Percentiles rank a stretch among this genome's conserved stretches.
These are phyloP conservation scores for Globisporangium nunn DNA, from an alignment of 352 stramenopile genomes.

Conservation along the genomic window DNA sequence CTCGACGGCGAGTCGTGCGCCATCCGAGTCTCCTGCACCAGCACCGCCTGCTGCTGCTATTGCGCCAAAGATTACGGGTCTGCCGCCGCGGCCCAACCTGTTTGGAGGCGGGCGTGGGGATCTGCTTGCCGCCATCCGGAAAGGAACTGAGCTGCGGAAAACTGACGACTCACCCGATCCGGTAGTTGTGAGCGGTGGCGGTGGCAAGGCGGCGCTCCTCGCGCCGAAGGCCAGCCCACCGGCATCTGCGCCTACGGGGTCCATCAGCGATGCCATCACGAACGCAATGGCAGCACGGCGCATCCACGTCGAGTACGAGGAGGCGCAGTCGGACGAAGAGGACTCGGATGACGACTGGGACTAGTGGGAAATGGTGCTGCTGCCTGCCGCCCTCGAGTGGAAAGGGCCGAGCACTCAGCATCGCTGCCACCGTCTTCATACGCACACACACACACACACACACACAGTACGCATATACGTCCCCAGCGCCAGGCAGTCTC, in stretches of 20 bases:
- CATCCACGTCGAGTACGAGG: constrained; percentile 80
- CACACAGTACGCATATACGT: too few species aligned
- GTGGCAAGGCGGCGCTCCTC: neutral
- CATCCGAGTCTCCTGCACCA: constrained; percentile 1
- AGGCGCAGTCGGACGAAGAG: constrained; percentile 44
- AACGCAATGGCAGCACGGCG: constrained; percentile 73
- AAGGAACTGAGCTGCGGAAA: constrained; percentile 58
- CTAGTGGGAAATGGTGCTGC: constrained; percentile 13
- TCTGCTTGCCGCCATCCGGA: constrained; percentile 69
- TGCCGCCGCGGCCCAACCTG: constrained; percentile 59
- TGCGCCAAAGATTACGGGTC: constrained; percentile 17
- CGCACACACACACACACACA: neutral
- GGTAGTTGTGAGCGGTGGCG: neutral
- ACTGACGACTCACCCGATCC: constrained; percentile 2
- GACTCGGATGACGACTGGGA: constrained; percentile 83
- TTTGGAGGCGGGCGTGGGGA: constrained; percentile 65
- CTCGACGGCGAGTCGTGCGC: constrained; percentile 9
- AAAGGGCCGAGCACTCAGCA: constrained; percentile 3
- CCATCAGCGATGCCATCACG: constrained; percentile 74
- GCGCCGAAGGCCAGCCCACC: neutral
- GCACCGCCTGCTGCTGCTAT: constrained; percentile 6
- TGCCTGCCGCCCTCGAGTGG: constrained; percentile 7
- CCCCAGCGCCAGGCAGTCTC: neutral
- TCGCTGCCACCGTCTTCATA: neutral
- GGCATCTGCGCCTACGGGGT: constrained; percentile 30